These are phyloP conservation scores for Fraxinus ornus DNA, from an alignment of 305 asterid genomes.

Conservation along the genomic window DNA sequence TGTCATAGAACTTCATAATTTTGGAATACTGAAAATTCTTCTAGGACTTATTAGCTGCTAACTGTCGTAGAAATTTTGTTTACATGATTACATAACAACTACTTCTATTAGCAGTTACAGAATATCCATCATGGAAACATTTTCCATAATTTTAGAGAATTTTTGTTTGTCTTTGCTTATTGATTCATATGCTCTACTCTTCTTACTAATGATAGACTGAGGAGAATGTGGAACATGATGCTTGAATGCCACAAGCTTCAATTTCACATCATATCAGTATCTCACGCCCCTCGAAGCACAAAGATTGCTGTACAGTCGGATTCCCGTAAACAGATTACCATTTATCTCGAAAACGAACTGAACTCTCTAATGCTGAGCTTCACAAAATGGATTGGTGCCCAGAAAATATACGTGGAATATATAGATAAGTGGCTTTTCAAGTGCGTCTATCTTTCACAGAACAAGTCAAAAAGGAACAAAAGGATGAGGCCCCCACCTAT, in stretches of 20 bases:
- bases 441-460: slow-evolving; percentile 60
- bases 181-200: slow-evolving; percentile 10
- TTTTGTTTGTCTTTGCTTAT: not conserved
- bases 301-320: slow-evolving; percentile 64
- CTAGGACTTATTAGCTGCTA: not conserved
- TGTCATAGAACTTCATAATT: not conserved
- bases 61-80: too few relatives aligned
- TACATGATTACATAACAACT: not conserved
- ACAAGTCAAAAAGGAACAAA: slow-evolving; percentile 61
- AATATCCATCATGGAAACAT: not conserved
- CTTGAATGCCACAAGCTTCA: slow-evolving; percentile 80
- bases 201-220: slow-evolving; percentile 47
- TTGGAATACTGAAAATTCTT: not conserved
- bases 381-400: slow-evolving; percentile 82
- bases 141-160: not conserved
- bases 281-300: slow-evolving; percentile 56
- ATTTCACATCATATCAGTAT: slow-evolving; percentile 68
- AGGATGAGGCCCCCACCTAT: slow-evolving; percentile 49
- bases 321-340: slow-evolving; percentile 51
- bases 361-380: slow-evolving; percentile 56
- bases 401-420: slow-evolving; percentile 65
- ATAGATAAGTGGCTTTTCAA: slow-evolving; percentile 83
- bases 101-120: not conserved
- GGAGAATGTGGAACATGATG: slow-evolving; percentile 95
- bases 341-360: slow-evolving; percentile 60